A percentile compares a stretch with the other conserved stretches of the same genome.
Conservation (phyloP, 768 basidiomycete species). For the Lentinula boryana region DNA sequence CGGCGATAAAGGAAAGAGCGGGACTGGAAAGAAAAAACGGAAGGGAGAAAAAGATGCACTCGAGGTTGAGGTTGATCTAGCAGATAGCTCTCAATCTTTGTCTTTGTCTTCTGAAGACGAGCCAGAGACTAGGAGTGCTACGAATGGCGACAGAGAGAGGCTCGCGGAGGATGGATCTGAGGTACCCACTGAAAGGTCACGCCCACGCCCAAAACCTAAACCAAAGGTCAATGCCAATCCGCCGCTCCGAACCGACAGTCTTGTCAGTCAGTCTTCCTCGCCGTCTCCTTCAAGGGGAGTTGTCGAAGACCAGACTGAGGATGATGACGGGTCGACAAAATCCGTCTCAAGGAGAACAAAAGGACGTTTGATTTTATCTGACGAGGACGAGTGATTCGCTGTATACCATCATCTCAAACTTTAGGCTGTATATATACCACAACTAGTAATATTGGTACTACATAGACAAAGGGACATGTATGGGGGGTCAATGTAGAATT, state of each 20-base stretch:
- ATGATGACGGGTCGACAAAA: not conserved
- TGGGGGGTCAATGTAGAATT: too few species aligned
- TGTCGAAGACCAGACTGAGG: not conserved
- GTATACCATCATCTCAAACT: not conserved
- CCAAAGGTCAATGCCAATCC: constrained; percentile 7
- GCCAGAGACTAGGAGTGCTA: constrained; percentile 19
- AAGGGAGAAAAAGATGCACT: constrained; percentile 18
- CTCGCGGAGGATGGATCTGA: constrained; percentile 11
- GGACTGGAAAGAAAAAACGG: constrained; percentile 24
- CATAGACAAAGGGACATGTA: too few species aligned
- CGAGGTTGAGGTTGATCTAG: constrained; percentile 9
- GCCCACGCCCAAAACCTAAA: constrained; percentile 37
- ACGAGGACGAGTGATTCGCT: constrained; percentile 8
- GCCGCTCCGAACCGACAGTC: not conserved
- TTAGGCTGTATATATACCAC: too few species aligned
- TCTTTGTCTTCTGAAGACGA: constrained; percentile 11
- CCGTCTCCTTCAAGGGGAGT: not conserved
- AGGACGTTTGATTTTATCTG: constrained; percentile 13
- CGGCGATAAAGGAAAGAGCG: constrained; percentile 12
- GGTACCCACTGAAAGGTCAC: constrained; percentile 13
- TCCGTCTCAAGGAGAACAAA: constrained; percentile 2
- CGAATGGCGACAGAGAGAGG: constrained; percentile 19
- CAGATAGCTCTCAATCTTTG: constrained; percentile 14
- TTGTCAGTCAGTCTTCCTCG: not conserved
- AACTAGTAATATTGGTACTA: too few species aligned